Base-by-base conservation (phyloP, 768 basidiomycete genomes). In the Lanmaoa pseudosensibilis region DNA sequence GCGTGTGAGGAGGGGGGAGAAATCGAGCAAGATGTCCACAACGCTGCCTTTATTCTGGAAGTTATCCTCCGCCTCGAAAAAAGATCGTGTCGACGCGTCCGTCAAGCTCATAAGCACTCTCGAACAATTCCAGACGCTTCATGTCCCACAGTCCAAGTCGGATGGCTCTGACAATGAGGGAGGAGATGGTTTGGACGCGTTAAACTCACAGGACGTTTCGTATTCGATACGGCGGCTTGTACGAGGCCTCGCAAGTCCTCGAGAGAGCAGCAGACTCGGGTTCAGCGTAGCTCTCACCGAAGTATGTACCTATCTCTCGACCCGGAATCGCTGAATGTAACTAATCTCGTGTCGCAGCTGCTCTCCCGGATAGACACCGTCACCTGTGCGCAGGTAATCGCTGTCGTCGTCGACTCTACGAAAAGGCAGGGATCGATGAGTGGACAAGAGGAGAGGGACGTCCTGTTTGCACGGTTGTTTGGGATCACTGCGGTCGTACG, bases 241-340 rank as follows among this genome's bases (percentile, higher is more conserved):
- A 18, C 81, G 94, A 40, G 96, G 96, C 13, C 78, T 99, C 32
- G 92, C 90, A 0, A 95, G 92, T 70, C 90, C 94, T 2, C 79
- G 94, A 64, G 95, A 99, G 70, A 92, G 92, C 70, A 96, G 94
- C 72, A 76, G 96, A 61, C 76, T 98, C 37, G 96, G 96, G 18
- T 99, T 98, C 69, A 93, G 94, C 10, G 96, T 99, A 43, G 94
- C 94, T 33, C 77, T 99, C 62, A 94, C 96, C 0, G 95, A 97
- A 80, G 95, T 96, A 66, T 63, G 83, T 54, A 33, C 39, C 36
- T 27, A 40, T n/a, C 41, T 32, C 21, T 33, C 44, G n/a, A 39
- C 8, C 38, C 27, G 5, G 11, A 25, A 16, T 33, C 23, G 21
- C 44, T 27, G 48, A 45, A 57, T 40, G 49, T 53, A 25, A 16